Evolutionary conservation across 164 flowering plant species (phyloP).

Genomic region (Houttuynia cordata): DNA sequence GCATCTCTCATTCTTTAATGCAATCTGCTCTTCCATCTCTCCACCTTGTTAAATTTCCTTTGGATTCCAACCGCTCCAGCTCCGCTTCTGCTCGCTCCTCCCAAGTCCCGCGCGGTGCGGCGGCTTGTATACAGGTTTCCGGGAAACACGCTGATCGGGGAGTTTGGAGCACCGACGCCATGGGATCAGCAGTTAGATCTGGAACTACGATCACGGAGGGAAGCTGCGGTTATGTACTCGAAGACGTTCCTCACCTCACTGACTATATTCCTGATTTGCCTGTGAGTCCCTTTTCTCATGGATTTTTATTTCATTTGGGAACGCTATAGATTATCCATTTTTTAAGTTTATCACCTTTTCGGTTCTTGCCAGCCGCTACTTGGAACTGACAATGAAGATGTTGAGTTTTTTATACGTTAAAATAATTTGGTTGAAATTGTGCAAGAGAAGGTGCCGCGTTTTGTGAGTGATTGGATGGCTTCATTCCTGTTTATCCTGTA

Average conservation of each 20-base stretch:
- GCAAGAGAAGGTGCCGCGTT: no score
- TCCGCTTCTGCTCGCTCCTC: background rate
- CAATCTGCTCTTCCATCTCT: background rate
- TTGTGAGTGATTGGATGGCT: no score
- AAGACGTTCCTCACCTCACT: constrained; percentile 54
- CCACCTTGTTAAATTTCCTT: background rate
- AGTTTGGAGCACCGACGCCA: background rate
- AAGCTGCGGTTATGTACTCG: constrained; percentile 37
- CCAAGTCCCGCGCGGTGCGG: background rate
- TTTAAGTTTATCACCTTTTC: no score
- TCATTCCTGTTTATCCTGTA: no score
- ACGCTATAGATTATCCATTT: no score
- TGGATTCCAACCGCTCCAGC: background rate
- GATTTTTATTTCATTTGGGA: no score
- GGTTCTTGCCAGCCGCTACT: no score
- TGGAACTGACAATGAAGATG: no score
- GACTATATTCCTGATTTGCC: constrained; percentile 49
- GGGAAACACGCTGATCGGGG: no score
- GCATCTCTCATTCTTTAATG: background rate
- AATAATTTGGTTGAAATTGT: no score
- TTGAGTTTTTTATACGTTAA: no score
- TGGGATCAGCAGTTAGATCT: constrained; percentile 1
- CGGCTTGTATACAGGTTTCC: background rate
- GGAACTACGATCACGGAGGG: constrained; percentile 25
- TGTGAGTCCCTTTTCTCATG: constrained; percentile 15